Evolutionary conservation across 257 asterid species (phyloP).

Genomic region (Penstemon newberryi): DNA sequence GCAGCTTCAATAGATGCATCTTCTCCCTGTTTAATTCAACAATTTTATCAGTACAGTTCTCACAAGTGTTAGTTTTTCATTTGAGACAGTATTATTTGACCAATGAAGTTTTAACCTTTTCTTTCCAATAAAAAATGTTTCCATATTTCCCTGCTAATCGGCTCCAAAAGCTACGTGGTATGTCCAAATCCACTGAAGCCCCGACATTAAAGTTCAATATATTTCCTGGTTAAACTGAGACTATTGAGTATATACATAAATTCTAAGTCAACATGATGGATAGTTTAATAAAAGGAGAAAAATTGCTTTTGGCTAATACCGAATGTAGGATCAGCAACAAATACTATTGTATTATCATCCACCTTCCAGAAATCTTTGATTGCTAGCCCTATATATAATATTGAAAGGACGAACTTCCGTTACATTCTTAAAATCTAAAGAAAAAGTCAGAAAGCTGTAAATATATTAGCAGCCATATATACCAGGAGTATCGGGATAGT

Average conservation of each 20-base stretch:
- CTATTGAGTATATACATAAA: neutral
- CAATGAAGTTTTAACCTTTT: conserved; percentile 49
- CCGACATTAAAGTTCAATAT: conserved; percentile 91
- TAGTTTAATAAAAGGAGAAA: neutral
- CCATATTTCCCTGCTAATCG: conserved; percentile 92
- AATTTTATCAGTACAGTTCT: neutral
- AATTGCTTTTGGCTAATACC: conserved; percentile 42
- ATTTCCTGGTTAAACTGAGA: conserved; percentile 56
- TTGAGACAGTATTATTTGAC: neutral
- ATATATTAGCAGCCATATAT: conserved; percentile 6
- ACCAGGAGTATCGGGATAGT: conserved; percentile 97
- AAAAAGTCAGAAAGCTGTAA: neutral
- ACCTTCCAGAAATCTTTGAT: conserved; percentile 88
- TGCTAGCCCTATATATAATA: conserved; percentile 61
- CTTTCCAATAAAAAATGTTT: conserved; percentile 93
- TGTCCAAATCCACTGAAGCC: conserved; percentile 80
- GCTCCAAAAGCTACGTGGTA: conserved; percentile 95
- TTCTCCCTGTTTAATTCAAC: conserved; percentile 58
- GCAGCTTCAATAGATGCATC: conserved; percentile 91
- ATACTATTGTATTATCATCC: conserved; percentile 84
- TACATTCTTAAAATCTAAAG: neutral
- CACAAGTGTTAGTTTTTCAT: neutral
- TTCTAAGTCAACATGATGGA: no score
- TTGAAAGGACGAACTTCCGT: neutral
- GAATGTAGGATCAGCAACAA: conserved; percentile 95